A percentile compares a stretch with the other conserved stretches of the same genome.
phyloP scores from a whole-genome alignment of 1,284 basidiomycete species.

The Chondrostereum purpureum region DNA sequence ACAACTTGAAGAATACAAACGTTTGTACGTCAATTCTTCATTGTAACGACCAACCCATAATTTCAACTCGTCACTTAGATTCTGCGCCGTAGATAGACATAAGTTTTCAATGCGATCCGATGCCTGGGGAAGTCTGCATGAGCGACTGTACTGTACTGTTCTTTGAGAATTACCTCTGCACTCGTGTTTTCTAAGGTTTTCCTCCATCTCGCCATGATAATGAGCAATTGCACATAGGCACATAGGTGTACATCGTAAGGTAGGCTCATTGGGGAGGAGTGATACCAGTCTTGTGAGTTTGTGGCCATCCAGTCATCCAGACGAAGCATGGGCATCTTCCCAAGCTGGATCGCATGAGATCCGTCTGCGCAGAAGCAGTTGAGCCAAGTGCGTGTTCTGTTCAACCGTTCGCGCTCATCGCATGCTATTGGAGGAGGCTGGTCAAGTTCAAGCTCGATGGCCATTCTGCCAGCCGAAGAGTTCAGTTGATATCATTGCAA shows the following conservation, averaged over 20 bases:
- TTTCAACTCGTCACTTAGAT: slow-evolving; percentile 27
- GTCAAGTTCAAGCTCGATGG: slow-evolving; percentile 43
- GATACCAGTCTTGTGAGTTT: slow-evolving; percentile 48
- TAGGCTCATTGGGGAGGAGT: slow-evolving; percentile 33
- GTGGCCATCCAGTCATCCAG: slow-evolving; percentile 53
- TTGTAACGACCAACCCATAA: slow-evolving; percentile 33
- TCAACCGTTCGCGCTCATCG: slow-evolving; percentile 36
- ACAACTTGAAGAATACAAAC: slow-evolving; percentile 24
- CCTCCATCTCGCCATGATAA: slow-evolving; percentile 42
- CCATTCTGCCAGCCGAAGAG: no score
- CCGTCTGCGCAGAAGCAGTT: slow-evolving; percentile 61
- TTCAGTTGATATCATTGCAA: no score
- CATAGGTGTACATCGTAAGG: slow-evolving; percentile 49
- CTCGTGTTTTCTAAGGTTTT: no score
- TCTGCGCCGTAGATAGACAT: slow-evolving; percentile 26
- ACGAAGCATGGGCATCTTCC: slow-evolving; percentile 56
- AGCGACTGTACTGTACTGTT: no score
- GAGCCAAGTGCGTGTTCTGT: slow-evolving; percentile 60
- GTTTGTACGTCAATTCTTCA: slow-evolving; percentile 28
- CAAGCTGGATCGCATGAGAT: slow-evolving; percentile 59
- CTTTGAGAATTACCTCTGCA: no score
- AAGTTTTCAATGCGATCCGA: no score
- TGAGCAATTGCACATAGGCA: slow-evolving; percentile 44
- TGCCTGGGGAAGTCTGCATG: no score
- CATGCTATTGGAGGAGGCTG: slow-evolving; percentile 32